Evolutionary conservation across 2,329 filamentous ascomycete genomes (phyloP).

Genomic region (Calonectria naviculata): DNA sequence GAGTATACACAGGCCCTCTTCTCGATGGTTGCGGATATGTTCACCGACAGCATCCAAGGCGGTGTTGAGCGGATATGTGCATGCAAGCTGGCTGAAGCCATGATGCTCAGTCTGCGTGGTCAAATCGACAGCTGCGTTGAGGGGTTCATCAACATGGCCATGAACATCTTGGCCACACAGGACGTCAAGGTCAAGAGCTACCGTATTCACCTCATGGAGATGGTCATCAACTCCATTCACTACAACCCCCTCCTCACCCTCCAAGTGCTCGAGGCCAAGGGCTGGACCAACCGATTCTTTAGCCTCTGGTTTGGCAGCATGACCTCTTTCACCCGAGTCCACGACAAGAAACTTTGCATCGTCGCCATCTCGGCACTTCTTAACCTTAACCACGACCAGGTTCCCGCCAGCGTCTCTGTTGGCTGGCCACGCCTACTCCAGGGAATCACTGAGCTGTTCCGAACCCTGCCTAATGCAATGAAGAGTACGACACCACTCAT

Average conservation of each 20-base stretch:
- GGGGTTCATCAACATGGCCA: slow-evolving; percentile 89
- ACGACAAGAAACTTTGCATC: slow-evolving; percentile 99
- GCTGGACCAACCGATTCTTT: slow-evolving; percentile 99
- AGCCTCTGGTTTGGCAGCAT: slow-evolving; percentile 98
- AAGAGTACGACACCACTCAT: slow-evolving; percentile 70
- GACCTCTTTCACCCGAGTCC: slow-evolving; percentile 90
- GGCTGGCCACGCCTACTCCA: slow-evolving; percentile 93
- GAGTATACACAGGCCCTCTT: slow-evolving; percentile 89
- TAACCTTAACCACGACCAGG: slow-evolving; percentile 80
- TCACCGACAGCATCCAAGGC: slow-evolving; percentile 90
- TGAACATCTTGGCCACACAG: slow-evolving; percentile 80
- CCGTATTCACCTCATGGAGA: slow-evolving; percentile 96
- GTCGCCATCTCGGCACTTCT: slow-evolving; percentile 91
- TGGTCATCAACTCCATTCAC: slow-evolving; percentile 98
- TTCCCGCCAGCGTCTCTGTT: slow-evolving; percentile 91
- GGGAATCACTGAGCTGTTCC: slow-evolving; percentile 91
- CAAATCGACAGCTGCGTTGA: slow-evolving; percentile 89
- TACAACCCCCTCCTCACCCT: slow-evolving; percentile 92
- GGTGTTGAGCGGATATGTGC: slow-evolving; percentile 96
- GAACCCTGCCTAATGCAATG: slow-evolving; percentile 86
- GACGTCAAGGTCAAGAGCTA: slow-evolving; percentile 93
- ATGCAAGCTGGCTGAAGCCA: slow-evolving; percentile 95
- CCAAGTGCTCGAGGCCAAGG: slow-evolving; percentile 87
- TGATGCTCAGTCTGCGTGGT: slow-evolving; percentile 94
- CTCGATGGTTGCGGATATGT: slow-evolving; percentile 96